A percentile compares a stretch with the other conserved stretches of the same genome.
phyloP scores from a whole-genome alignment of 345 rosid species.

The Erodium maritimum region DNA sequence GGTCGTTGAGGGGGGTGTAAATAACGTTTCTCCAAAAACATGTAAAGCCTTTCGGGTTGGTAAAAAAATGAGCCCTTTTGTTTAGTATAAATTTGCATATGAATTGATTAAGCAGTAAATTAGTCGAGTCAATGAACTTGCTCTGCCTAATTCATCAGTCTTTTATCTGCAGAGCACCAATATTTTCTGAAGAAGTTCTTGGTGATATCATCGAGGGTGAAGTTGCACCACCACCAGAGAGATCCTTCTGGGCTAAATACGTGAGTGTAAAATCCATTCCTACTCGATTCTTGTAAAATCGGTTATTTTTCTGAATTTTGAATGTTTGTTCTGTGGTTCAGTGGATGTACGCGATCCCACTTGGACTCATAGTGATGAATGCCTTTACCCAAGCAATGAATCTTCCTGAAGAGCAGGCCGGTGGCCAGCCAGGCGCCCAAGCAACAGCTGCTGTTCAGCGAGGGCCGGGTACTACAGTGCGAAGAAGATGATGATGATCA shows the following conservation, averaged over 20 bases:
- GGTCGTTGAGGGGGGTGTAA: too few relatives aligned
- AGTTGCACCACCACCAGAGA: constrained; percentile 57
- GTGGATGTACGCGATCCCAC: constrained; percentile 97
- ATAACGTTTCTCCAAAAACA: too few relatives aligned
- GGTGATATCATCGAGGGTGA: constrained; percentile 63
- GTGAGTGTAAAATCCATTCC: constrained; percentile 41
- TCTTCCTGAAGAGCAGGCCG: constrained; percentile 68
- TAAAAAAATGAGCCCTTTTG: not conserved
- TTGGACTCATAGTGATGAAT: constrained; percentile 85
- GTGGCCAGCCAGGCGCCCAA: constrained; percentile 33
- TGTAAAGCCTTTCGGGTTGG: not conserved
- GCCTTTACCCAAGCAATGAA: constrained; percentile 91
- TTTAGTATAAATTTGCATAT: not conserved
- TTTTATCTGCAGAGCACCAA: constrained; percentile 43
- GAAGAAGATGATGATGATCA: constrained; percentile 38
- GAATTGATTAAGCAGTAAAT: not conserved
- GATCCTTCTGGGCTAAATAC: constrained; percentile 92
- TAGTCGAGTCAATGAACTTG: not conserved
- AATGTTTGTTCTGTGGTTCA: constrained; percentile 13
- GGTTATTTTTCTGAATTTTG: not conserved
- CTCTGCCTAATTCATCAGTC: constrained; percentile 1
- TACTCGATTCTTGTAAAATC: not conserved
- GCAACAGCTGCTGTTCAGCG: constrained; percentile 16
- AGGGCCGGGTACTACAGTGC: constrained; percentile 30
- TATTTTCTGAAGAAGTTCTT: constrained; percentile 55